phyloP scores from a whole-genome alignment of 257 asterid genomes.

The Vinca minor region DNA sequence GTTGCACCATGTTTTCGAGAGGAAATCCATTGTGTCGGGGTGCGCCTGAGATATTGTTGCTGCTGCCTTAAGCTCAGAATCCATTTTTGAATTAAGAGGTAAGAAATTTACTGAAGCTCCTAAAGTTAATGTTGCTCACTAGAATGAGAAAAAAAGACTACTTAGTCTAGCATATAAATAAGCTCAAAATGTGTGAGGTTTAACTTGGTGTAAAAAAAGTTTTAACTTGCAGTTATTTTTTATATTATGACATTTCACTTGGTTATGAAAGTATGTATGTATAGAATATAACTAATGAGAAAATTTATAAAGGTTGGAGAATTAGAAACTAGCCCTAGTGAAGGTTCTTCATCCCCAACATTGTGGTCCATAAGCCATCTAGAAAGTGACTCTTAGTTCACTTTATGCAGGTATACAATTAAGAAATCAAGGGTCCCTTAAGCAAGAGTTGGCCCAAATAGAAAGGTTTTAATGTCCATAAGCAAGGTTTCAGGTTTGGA shows the following conservation, averaged over 20 bases:
- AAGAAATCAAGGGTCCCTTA: conserved; percentile 21
- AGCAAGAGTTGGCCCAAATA: no score
- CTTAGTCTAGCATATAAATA: conserved; percentile 15
- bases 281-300: neutral
- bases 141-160: conserved; percentile 11
- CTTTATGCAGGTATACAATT: conserved; percentile 23
- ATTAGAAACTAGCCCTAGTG: neutral
- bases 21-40: conserved; percentile 94
- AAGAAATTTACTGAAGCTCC: conserved; percentile 13
- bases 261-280: neutral
- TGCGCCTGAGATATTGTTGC: conserved; percentile 73
- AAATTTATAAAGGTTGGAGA: neutral
- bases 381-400: conserved; percentile 36
- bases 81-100: conserved; percentile 40
- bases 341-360: no score
- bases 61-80: conserved; percentile 35
- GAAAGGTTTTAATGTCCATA: no score
- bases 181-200: conserved; percentile 6
- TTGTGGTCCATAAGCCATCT: conserved; percentile 34
- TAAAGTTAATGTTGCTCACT: conserved; percentile 7
- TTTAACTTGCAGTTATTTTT: neutral
- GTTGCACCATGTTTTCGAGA: conserved; percentile 75
- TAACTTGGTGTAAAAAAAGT: neutral
- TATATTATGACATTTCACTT: neutral
- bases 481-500: no score